A percentile compares a stretch with the other conserved stretches of the same genome.
Evolutionary conservation across 495 filamentous ascomycete genomes (phyloP).

Genomic region (Daldinia childiae): DNA sequence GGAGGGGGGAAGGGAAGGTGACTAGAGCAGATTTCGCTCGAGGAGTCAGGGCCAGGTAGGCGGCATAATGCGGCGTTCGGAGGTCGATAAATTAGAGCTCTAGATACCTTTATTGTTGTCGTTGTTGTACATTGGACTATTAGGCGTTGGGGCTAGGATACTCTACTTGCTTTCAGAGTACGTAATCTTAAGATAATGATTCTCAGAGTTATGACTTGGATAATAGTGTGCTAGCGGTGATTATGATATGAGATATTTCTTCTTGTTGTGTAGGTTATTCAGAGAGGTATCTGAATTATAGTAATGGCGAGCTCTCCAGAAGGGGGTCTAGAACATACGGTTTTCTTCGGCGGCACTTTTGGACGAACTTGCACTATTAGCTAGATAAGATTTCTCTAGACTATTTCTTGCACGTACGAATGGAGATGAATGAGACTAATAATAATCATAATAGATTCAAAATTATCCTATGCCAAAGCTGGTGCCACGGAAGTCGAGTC

Average conservation of each 20-base stretch:
- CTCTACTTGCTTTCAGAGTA: neutral
- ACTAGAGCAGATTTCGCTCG: slow-evolving; percentile 1
- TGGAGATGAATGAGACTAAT: too few species aligned
- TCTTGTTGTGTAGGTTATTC: neutral
- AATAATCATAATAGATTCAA: too few species aligned
- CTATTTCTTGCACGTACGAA: too few species aligned
- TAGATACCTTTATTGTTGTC: slow-evolving; percentile 1
- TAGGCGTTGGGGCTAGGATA: slow-evolving; percentile 1
- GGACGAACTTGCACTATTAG: neutral
- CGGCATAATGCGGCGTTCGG: slow-evolving; percentile 16
- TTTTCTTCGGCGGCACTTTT: neutral
- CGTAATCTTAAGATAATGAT: too few species aligned
- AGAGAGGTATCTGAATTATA: neutral
- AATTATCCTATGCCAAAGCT: too few species aligned
- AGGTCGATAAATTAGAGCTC: slow-evolving; percentile 1
- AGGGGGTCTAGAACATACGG: neutral
- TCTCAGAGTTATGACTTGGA: neutral
- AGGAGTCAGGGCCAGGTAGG: neutral
- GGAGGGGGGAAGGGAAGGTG: neutral
- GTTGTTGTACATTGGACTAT: neutral
- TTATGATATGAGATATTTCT: neutral
- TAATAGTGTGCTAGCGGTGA: neutral
- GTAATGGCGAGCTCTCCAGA: neutral
- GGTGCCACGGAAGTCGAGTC: too few species aligned
- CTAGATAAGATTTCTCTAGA: too few species aligned